Evolutionary conservation across 495 filamentous ascomycete species (phyloP).

Genomic region (Penicillium salamii): DNA sequence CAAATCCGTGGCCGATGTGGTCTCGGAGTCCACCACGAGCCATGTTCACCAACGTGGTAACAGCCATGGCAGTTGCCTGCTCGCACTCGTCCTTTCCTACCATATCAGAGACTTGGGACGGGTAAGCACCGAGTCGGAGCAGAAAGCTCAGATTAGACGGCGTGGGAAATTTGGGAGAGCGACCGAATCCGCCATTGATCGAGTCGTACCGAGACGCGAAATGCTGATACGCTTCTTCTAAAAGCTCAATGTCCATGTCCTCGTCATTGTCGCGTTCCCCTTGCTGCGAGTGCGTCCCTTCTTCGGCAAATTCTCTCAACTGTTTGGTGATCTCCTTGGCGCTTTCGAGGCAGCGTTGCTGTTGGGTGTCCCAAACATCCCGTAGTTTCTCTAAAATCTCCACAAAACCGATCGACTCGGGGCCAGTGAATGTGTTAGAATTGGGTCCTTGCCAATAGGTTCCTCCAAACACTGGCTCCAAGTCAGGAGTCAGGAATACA

Average conservation of each 20-base stretch:
- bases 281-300: constrained; percentile 66
- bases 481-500: constrained; percentile 89
- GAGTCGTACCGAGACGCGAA: constrained; percentile 77
- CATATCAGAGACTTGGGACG: constrained; percentile 72
- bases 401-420: constrained; percentile 67
- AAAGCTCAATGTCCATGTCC: constrained; percentile 78
- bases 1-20: constrained; percentile 88
- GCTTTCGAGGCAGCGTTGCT: constrained; percentile 72
- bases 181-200: constrained; percentile 70
- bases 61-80: constrained; percentile 75
- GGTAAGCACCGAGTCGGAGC: constrained; percentile 70
- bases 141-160: constrained; percentile 82
- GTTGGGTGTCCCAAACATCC: constrained; percentile 81
- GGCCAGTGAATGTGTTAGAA: constrained; percentile 43
- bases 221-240: constrained; percentile 85
- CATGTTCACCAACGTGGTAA: constrained; percentile 78
- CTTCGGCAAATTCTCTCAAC: constrained; percentile 79
- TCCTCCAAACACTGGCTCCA: constrained; percentile 92
- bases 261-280: constrained; percentile 56
- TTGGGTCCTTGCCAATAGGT: constrained; percentile 92
- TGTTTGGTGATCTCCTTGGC: constrained; percentile 79
- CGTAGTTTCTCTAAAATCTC: constrained; percentile 79
- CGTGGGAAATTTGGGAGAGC: constrained; percentile 86
- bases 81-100: constrained; percentile 76
- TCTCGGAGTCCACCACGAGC: constrained; percentile 85